These are phyloP conservation scores for Madurella fahalii DNA, from an alignment of 2,329 filamentous ascomycete species.

Conservation along the genomic window DNA sequence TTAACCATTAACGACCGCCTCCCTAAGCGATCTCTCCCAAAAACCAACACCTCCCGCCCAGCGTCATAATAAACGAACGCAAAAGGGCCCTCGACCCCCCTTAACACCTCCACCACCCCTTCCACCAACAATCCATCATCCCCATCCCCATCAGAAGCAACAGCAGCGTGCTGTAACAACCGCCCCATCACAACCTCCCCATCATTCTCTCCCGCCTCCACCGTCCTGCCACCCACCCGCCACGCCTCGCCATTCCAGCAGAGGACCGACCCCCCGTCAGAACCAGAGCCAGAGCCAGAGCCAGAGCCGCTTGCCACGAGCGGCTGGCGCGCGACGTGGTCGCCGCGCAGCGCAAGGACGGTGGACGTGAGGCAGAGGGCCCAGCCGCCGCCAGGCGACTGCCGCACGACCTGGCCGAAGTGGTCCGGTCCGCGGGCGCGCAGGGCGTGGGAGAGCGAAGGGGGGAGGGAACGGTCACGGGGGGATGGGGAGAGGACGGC, in stretches of 20 bases:
- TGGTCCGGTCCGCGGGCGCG: constrained; percentile 59
- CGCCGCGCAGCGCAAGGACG: constrained; percentile 84
- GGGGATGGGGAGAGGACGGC: constrained; percentile 42
- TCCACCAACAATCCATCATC: constrained; percentile 22
- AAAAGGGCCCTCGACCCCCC: constrained; percentile 73
- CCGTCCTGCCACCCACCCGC: constrained; percentile 56
- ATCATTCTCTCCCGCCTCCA: constrained; percentile 72
- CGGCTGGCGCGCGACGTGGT: constrained; percentile 67
- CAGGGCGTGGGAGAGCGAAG: constrained; percentile 39
- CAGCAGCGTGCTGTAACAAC: constrained; percentile 46
- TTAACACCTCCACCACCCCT: constrained; percentile 50
- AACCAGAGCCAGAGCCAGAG: constrained; percentile 40
- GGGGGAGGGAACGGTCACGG: constrained; percentile 27
- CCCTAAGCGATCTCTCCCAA: constrained; percentile 82
- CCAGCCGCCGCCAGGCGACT: constrained; percentile 24
- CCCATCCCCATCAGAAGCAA: not conserved
- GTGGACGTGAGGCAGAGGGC: constrained; percentile 70
- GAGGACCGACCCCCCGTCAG: constrained; percentile 57
- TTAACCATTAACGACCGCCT: constrained; percentile 71
- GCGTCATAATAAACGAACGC: constrained; percentile 82
- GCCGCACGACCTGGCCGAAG: constrained; percentile 40
- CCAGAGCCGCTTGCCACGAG: constrained; percentile 52
- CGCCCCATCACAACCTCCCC: constrained; percentile 63
- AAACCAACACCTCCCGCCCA: constrained; percentile 61
- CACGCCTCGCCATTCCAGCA: constrained; percentile 99